These are phyloP conservation scores for Nicotiana paniculata DNA, from an alignment of 257 asterid genomes.

Conservation along the genomic window DNA sequence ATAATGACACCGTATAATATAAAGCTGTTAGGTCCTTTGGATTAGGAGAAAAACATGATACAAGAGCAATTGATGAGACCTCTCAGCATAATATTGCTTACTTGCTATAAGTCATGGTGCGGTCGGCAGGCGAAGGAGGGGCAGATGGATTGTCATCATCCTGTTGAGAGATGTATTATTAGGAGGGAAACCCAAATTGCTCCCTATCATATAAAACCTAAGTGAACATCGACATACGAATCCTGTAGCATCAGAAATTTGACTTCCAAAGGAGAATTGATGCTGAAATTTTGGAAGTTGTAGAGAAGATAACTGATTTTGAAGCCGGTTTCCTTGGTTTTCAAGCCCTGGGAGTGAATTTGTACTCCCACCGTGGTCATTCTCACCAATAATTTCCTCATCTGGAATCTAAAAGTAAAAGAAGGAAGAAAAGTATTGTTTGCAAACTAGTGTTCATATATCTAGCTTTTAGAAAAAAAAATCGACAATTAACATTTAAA, in stretches of 20 bases:
- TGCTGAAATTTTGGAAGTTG: constrained; percentile 36
- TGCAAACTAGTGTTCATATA: background rate
- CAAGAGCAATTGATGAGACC: background rate
- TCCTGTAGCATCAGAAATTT: constrained; percentile 56
- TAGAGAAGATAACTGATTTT: constrained; percentile 30
- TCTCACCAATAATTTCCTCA: constrained; percentile 60
- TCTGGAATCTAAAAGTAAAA: constrained; percentile 55
- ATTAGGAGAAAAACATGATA: background rate
- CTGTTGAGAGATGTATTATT: constrained; percentile 40
- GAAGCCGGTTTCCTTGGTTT: constrained; percentile 39
- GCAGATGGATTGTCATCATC: constrained; percentile 49
- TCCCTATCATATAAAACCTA: background rate
- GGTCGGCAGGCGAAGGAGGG: constrained; percentile 38
- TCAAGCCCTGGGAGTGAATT: constrained; percentile 16
- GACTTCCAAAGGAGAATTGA: constrained; percentile 62
- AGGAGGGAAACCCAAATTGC: constrained; percentile 14
- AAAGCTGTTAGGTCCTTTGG: background rate
- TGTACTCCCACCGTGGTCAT: constrained; percentile 47
- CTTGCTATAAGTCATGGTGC: constrained; percentile 28
- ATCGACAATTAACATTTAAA: background rate
- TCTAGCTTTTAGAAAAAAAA: background rate
- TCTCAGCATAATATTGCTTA: constrained; percentile 27
- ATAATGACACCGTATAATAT: background rate
- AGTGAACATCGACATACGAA: constrained; percentile 37
- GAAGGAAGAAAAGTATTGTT: background rate